Base-by-base conservation (phyloP, 2,329 filamentous ascomycete genomes). In the Lomentospora prolificans region DNA sequence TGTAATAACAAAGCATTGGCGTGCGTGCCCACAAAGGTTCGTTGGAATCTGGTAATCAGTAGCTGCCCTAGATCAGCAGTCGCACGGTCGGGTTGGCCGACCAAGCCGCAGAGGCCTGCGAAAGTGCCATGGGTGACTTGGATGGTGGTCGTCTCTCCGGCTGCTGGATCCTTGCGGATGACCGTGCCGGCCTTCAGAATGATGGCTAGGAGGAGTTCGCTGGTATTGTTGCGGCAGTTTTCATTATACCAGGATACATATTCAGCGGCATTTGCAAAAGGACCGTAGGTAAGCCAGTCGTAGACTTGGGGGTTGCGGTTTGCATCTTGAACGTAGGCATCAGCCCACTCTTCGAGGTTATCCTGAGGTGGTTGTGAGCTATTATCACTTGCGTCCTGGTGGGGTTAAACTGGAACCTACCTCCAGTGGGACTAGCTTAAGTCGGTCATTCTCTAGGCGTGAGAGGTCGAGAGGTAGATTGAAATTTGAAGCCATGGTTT, bases 261-360 rank as follows among this genome's bases (percentile, higher is more conserved):
- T 5, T 55, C 53, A 51, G 53, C 53, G 41, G 19, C 41, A 41
- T 55, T 24, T 6, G 53, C 41, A 14, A 55, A 55, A 10, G 53
- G 53, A 27, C 53, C 53, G 39, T 55, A 55, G n/a, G 53, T 55
- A n/a, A 55, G 53, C 53, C 53, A 55, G 36, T 41, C 36, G 36
- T 41, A 41, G 1, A 41, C 36, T 14, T 41, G 36, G 2, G 36
- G 36, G 36, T 41, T 41, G 36, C 12, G 14, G n/a, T 41, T 41
- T 19, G 36, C 36, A 8, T 41, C 36, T 41, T 41, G 36, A 17
- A 41, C 36, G 36, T 41, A 41, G 36, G 36, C n/a, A 2, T 17
- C 36, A 17, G 36, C 36, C 36, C 36, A 41, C 19, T 41, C 36
- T 17, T 41, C 36, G 36, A 41, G 36, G 36, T 41, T 41, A 12